Evolutionary conservation across 371 early-diverging fungal species (phyloP), one percentile per base, ranked within the genome.

Genomic region (Rhizomucor miehei): DNA sequence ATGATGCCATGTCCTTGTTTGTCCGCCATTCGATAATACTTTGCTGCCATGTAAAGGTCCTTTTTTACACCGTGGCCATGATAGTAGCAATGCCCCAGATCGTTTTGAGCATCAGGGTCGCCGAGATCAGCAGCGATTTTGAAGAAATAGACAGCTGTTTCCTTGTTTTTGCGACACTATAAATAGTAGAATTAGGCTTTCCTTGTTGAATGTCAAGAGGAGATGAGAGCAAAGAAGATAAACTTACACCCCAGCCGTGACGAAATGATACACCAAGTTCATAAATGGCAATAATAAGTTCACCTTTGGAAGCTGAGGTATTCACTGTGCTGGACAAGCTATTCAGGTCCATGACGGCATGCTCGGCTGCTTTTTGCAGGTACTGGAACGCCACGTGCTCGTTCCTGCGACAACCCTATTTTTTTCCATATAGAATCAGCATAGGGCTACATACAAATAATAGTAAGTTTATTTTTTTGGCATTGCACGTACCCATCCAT

Each of bases 231-330:
- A n/a, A 29, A 29, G 29, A 37, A 20, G 21, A 34, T 6, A 20
- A 29, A 49, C 57, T 76, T 5, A 86, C 91, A 36, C 94, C 95
- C 95, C 95, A 95, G 17, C 95, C 95, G 54, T 94, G 92, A 25
- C 86, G 80, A 69, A 89, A 95, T 54, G 65, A 64, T 3, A 89
- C 78, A 8, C 89, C 92, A 11, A 95, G 77, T 61, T 94, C 95
- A 62, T 88, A 91, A 48, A 94, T 86, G 3, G 93, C 93, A 62
- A 92, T 78, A 6, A 85, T 84, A 44, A 90, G 52, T 44, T 75
- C 77, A 39, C 69, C 64, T 48, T 69, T 69, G 20, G 62, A 60
- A 19, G 63, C 67, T 12, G 65, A 67, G 1, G 60, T 62, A 47
- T 59, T 67, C 36, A 61, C 67, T 3, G 62, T 60, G 20, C 52